Conservation (phyloP, 1,284 basidiomycete genomes). For the Leccinum fuscescens region DNA sequence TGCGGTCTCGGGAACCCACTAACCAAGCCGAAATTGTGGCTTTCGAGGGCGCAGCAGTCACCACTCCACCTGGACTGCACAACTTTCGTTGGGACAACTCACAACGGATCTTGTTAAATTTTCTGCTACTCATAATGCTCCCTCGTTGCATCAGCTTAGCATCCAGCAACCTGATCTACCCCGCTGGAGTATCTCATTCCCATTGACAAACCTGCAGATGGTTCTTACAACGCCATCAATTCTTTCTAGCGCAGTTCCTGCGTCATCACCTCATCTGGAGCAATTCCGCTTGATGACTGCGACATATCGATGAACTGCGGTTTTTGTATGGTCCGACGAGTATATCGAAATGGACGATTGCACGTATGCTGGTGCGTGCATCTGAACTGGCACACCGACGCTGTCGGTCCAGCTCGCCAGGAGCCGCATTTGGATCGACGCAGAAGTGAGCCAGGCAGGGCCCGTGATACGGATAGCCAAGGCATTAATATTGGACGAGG, state of each 20-base stretch:
- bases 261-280: conserved; percentile 40
- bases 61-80: conserved; percentile 33
- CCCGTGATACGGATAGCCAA: neutral
- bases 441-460: conserved; percentile 5
- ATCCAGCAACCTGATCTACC: conserved; percentile 25
- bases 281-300: conserved; percentile 56
- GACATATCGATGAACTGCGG: conserved; percentile 50
- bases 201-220: conserved; percentile 23
- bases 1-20: conserved; percentile 44
- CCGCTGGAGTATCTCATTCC: conserved; percentile 24
- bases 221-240: conserved; percentile 13
- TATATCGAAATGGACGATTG: conserved; percentile 47
- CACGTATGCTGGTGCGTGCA: conserved; percentile 64
- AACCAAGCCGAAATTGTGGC: conserved; percentile 48
- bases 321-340: conserved; percentile 41
- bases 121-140: conserved; percentile 22
- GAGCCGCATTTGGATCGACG: conserved; percentile 32
- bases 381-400: conserved; percentile 45
- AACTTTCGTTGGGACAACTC: conserved; percentile 21
- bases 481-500: conserved; percentile 36
- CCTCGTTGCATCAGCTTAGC: conserved; percentile 20
- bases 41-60: conserved; percentile 43
- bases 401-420: conserved; percentile 47
- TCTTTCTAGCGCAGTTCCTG: conserved; percentile 13
- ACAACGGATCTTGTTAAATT: conserved; percentile 21